These are phyloP conservation scores for Iodosphaeria phyllophila DNA, from an alignment of 2,329 filamentous ascomycete genomes.

Conservation along the genomic window DNA sequence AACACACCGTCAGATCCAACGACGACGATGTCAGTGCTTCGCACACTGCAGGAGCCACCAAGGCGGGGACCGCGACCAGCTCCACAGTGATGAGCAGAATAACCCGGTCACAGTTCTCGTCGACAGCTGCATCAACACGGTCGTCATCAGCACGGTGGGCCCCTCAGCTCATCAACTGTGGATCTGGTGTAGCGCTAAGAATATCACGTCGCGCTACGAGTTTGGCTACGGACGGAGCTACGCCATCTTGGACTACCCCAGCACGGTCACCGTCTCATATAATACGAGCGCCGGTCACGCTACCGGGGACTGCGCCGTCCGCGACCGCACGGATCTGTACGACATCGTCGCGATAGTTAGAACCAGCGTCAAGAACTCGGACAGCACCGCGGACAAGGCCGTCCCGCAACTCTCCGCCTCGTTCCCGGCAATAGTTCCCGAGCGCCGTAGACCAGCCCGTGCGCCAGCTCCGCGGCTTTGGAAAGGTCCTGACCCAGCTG, in stretches of 20 bases:
- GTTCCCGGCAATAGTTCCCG: too few relatives aligned
- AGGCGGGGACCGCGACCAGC: too few relatives aligned
- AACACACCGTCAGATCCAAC: too few relatives aligned
- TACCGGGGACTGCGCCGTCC: slow-evolving; percentile 13
- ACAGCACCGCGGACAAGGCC: slow-evolving; percentile 24
- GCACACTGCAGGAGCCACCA: too few relatives aligned
- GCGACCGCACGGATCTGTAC: slow-evolving; percentile 37
- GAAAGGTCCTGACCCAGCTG: slow-evolving; percentile 24
- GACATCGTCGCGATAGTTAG: slow-evolving; percentile 26
- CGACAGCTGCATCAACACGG: too few relatives aligned
- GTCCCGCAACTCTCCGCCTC: slow-evolving; percentile 37
- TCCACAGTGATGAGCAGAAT: too few relatives aligned
- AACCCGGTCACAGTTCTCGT: too few relatives aligned
- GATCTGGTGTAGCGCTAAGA: too few relatives aligned
- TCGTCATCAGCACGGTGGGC: slow-evolving; percentile 3
- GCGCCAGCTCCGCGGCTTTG: slow-evolving; percentile 29
- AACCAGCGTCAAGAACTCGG: slow-evolving; percentile 30
- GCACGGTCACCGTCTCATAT: slow-evolving; percentile 16
- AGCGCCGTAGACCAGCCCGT: slow-evolving; percentile 24
- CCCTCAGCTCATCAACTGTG: neutral
- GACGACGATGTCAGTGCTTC: too few relatives aligned
- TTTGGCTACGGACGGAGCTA: slow-evolving; percentile 22
- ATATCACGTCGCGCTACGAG: slow-evolving; percentile 13
- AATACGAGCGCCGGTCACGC: slow-evolving; percentile 4
- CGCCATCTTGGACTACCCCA: slow-evolving; percentile 31